These are phyloP conservation scores for Fusarium scirpi DNA, from an alignment of 2,329 filamentous ascomycete species.

Conservation along the genomic window DNA sequence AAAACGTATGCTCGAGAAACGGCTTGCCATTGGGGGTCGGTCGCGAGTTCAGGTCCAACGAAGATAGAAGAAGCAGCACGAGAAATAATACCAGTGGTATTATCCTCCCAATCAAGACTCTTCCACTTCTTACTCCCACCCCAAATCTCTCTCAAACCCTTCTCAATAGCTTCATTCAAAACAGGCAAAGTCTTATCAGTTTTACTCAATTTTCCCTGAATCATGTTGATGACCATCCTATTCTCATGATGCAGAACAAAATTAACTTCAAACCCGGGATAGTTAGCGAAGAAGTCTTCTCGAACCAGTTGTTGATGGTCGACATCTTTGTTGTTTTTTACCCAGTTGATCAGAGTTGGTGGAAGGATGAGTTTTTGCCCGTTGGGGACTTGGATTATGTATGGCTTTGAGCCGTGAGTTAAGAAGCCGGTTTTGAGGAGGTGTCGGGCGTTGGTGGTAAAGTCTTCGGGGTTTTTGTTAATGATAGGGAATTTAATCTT, in stretches of 20 bases:
- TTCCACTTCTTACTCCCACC: neutral
- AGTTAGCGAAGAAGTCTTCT: conserved; percentile 1
- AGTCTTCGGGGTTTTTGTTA: neutral
- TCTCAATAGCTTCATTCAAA: neutral
- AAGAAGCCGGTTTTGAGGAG: neutral
- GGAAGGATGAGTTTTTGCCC: neutral
- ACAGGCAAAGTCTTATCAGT: neutral
- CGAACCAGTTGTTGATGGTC: neutral
- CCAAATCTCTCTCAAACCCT: neutral
- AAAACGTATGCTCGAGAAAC: neutral
- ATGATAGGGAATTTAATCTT: neutral
- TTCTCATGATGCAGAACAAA: neutral
- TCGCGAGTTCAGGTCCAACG: neutral
- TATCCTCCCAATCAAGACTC: neutral
- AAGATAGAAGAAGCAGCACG: neutral
- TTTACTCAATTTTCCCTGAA: conserved; percentile 1
- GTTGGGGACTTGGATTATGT: neutral
- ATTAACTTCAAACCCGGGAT: neutral
- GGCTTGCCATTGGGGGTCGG: neutral
- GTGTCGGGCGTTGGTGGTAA: neutral
- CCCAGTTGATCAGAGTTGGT: neutral
- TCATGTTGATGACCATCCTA: neutral
- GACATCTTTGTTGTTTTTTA: neutral
- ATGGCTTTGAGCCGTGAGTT: neutral
- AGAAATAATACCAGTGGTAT: neutral